Percentiles rank a stretch among this genome's conserved stretches.
These are phyloP conservation scores for Tetrahymena thermophila DNA, from an alignment of 73 alveolate species.

Conservation along the genomic window DNA sequence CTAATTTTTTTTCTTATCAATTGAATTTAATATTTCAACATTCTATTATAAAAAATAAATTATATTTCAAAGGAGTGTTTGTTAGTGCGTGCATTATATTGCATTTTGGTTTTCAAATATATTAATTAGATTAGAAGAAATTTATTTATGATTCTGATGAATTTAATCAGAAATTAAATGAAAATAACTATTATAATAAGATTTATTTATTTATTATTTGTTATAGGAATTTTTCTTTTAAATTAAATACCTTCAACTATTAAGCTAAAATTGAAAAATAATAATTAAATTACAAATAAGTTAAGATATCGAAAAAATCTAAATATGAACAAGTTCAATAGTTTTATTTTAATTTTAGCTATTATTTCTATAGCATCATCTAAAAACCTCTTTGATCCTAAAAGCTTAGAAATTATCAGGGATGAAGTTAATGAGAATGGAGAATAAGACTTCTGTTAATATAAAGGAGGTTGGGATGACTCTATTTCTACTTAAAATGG, in stretches of 20 bases:
- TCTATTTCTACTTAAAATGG: not conserved
- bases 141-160: not conserved
- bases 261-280: not conserved
- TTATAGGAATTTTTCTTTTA: not conserved
- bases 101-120: no score
- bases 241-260: not conserved
- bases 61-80: no score
- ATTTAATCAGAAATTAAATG: not conserved
- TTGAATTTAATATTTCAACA: no score
- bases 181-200: no score
- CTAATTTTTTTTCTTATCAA: no score
- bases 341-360: not conserved
- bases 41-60: no score
- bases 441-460: not conserved
- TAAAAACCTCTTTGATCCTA: not conserved
- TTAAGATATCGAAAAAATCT: not conserved
- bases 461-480: not conserved
- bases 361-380: not conserved
- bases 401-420: not conserved
- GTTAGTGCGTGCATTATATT: no score
- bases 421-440: not conserved
- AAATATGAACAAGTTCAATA: not conserved
- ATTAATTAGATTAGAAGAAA: not conserved
- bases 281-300: not conserved
- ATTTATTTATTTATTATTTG: no score